A percentile compares a stretch with the other conserved stretches of the same genome.
Conservation (phyloP, 2,329 filamentous ascomycete species). For the Xylariaceae sp. region DNA sequence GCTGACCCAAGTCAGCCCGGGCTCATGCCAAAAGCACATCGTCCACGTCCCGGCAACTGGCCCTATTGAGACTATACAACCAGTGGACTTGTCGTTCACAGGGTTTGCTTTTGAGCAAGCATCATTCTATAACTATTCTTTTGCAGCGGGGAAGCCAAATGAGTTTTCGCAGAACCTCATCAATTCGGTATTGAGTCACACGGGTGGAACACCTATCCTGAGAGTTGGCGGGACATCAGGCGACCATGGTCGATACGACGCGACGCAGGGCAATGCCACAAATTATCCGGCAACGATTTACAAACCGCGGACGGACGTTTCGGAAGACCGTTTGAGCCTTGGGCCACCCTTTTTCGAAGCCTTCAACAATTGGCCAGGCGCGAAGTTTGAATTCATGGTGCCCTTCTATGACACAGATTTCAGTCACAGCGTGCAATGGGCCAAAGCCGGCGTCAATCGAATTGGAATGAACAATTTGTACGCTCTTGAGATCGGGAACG, state of each 20-base stretch:
- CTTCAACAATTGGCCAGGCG: constrained; percentile 15
- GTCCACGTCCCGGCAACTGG: constrained; percentile 2
- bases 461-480: constrained; percentile 13
- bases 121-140: constrained; percentile 18
- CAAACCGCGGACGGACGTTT: constrained; percentile 6
- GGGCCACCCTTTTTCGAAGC: constrained; percentile 15
- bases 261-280: constrained; percentile 12
- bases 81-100: constrained; percentile 13
- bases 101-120: constrained; percentile 17
- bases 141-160: constrained; percentile 13
- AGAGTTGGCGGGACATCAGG: constrained; percentile 16
- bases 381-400: constrained; percentile 16
- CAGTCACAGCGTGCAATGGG: constrained; percentile 12
- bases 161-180: constrained; percentile 16
- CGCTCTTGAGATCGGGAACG: constrained; percentile 15
- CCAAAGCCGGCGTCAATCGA: constrained; percentile 4
- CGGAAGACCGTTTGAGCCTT: constrained; percentile 5
- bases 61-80: constrained; percentile 4
- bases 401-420: constrained; percentile 12
- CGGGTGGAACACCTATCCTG: constrained; percentile 14
- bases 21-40: neutral
- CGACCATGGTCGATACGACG: constrained; percentile 12
- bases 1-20: too few species aligned
- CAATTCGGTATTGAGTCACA: constrained; percentile 12
- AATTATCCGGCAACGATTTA: constrained; percentile 14